These are phyloP conservation scores for Aspergillus vadensis DNA, from an alignment of 2,329 filamentous ascomycete species.

Conservation along the genomic window DNA sequence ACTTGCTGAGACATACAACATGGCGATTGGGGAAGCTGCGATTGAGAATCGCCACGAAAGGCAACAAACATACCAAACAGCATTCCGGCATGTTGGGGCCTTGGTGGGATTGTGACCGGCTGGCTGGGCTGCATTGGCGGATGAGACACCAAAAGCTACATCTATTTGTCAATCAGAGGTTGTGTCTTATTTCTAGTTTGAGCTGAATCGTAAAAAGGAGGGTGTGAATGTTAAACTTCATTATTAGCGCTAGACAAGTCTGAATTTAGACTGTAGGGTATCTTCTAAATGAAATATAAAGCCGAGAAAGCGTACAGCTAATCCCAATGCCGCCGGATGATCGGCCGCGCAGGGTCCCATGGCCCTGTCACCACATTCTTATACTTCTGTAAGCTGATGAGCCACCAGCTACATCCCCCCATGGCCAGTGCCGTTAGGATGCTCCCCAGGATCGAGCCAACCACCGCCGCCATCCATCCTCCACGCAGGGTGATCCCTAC, in stretches of 20 bases:
- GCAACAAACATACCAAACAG: too few species aligned
- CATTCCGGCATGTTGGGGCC: too few species aligned
- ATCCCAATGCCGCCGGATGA: constrained; percentile 48
- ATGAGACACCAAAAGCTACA: too few species aligned
- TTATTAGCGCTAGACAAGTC: not conserved
- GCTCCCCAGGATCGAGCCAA: constrained; percentile 76
- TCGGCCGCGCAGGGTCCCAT: constrained; percentile 90
- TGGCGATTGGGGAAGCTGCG: too few species aligned
- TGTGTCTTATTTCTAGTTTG: not conserved
- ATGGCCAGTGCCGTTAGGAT: constrained; percentile 75
- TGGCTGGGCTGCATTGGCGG: too few species aligned
- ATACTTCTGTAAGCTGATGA: constrained; percentile 95
- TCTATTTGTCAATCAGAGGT: too few species aligned
- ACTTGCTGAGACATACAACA: too few species aligned
- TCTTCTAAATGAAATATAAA: constrained; percentile 2
- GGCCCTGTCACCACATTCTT: constrained; percentile 98
- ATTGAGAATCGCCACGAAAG: too few species aligned
- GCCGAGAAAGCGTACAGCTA: constrained; percentile 16
- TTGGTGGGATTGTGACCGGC: too few species aligned
- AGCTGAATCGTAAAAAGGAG: not conserved
- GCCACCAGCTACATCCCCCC: constrained; percentile 96
- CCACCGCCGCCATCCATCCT: constrained; percentile 58
- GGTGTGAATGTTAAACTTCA: not conserved
- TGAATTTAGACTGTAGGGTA: not conserved
- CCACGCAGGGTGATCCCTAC: constrained; percentile 64